Conservation (phyloP, 169 alveolate genomes). For the Cryptosporidium canis region DNA sequence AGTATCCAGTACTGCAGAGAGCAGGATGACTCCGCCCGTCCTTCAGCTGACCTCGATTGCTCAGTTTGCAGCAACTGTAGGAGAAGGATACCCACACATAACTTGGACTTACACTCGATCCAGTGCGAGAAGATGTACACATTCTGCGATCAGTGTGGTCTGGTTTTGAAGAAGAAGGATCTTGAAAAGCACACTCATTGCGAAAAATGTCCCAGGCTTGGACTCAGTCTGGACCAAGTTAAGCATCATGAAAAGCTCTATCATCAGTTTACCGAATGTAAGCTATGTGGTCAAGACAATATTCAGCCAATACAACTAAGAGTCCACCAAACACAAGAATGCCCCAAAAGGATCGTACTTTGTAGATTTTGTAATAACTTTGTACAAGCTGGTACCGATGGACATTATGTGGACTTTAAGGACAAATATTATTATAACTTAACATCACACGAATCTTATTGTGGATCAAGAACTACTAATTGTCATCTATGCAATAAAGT, state of each 20-base stretch:
- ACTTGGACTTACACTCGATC: constrained; percentile 6
- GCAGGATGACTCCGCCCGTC: neutral
- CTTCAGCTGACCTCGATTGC: neutral
- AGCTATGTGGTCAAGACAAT: constrained; percentile 10
- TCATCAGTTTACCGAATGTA: constrained; percentile 23
- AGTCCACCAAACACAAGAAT: constrained; percentile 54
- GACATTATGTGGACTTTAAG: constrained; percentile 32
- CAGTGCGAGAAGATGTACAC: constrained; percentile 23
- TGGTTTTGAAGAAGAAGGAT: constrained; percentile 18
- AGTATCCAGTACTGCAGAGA: neutral
- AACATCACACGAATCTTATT: constrained; percentile 75
- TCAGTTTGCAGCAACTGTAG: constrained; percentile 17
- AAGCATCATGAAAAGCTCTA: constrained; percentile 24
- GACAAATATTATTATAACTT: constrained; percentile 69
- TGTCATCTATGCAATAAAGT: constrained; percentile 61
- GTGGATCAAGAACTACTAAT: constrained; percentile 75
- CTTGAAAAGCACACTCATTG: constrained; percentile 51
- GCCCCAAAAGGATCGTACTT: constrained; percentile 71
- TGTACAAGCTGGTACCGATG: constrained; percentile 73
- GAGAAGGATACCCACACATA: constrained; percentile 6
- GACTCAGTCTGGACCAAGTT: neutral
- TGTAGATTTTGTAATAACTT: constrained; percentile 73
- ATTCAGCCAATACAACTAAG: constrained; percentile 25
- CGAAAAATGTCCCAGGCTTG: constrained; percentile 5
- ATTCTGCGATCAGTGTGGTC: constrained; percentile 17